Conservation (phyloP, 2,329 filamentous ascomycete species). For the Apiospora koreana region DNA sequence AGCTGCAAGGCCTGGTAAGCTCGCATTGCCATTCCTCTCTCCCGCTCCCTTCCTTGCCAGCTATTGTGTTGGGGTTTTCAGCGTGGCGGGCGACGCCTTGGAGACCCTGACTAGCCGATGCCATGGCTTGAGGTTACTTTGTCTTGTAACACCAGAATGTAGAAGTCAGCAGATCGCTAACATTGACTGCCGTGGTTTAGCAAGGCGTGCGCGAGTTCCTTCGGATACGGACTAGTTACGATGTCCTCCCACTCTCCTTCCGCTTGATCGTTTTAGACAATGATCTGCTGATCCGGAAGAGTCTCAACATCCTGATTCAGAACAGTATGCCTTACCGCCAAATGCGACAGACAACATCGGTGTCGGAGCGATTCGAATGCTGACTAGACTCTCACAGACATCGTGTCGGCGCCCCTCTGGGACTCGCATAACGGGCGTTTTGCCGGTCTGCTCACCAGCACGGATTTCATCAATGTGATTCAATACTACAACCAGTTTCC, state of each 20-base stretch:
- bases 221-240: slow-evolving; percentile 94
- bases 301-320: slow-evolving; percentile 89
- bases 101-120: slow-evolving; percentile 6
- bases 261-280: slow-evolving; percentile 96
- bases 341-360: not conserved
- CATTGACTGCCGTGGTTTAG: slow-evolving; percentile 45
- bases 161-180: slow-evolving; percentile 5
- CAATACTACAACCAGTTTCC: slow-evolving; percentile 99
- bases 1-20: slow-evolving; percentile 76
- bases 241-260: slow-evolving; percentile 94
- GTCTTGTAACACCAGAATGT: not conserved
- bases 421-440: slow-evolving; percentile 92
- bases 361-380: not conserved
- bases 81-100: slow-evolving; percentile 10
- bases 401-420: slow-evolving; percentile 96
- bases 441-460: slow-evolving; percentile 90
- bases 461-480: slow-evolving; percentile 97
- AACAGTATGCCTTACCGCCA: slow-evolving; percentile 65
- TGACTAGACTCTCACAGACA: slow-evolving; percentile 58
- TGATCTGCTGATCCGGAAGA: slow-evolving; percentile 93
- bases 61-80: not conserved
- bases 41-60: slow-evolving; percentile 13
- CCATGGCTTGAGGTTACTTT: slow-evolving; percentile 5
- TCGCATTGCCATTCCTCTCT: slow-evolving; percentile 16
- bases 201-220: slow-evolving; percentile 93